Conservation (phyloP, 805 yeast species). For the Wickerhamiella slavikovae region DNA sequence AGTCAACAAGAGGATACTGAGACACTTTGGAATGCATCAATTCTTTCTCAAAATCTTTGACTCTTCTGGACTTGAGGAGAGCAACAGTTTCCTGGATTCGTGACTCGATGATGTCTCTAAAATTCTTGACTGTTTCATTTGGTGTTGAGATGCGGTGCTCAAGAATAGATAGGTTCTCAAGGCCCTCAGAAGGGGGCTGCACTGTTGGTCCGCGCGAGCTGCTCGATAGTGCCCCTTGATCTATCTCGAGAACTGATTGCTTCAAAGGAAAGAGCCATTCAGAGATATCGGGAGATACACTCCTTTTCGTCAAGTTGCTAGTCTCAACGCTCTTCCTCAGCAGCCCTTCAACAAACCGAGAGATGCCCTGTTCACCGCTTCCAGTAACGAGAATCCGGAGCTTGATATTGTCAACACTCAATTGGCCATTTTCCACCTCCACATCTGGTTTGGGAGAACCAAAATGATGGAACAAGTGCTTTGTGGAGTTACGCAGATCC, state of each 20-base stretch:
- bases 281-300: neutral
- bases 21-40: conserved; percentile 3
- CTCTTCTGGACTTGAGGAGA: conserved; percentile 6
- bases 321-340: neutral
- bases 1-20: conserved; percentile 5
- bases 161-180: conserved; percentile 2
- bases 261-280: neutral
- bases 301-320: neutral
- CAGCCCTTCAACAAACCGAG: conserved; percentile 4
- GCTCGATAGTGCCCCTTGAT: neutral
- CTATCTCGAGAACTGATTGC: neutral
- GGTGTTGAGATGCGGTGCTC: neutral
- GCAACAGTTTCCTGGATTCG: conserved; percentile 5
- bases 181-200: neutral
- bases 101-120: too few species aligned
- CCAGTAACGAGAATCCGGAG: conserved; percentile 6
- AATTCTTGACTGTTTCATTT: too few species aligned
- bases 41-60: conserved; percentile 3
- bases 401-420: too few species aligned
- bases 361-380: conserved; percentile 2
- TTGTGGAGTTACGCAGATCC: too few species aligned
- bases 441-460: too few species aligned
- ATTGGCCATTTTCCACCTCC: too few species aligned
- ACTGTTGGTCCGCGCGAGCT: neutral
- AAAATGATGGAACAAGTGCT: too few species aligned